Base-by-base conservation (phyloP, 306 rosid species). In the Hippophae tibetana region DNA sequence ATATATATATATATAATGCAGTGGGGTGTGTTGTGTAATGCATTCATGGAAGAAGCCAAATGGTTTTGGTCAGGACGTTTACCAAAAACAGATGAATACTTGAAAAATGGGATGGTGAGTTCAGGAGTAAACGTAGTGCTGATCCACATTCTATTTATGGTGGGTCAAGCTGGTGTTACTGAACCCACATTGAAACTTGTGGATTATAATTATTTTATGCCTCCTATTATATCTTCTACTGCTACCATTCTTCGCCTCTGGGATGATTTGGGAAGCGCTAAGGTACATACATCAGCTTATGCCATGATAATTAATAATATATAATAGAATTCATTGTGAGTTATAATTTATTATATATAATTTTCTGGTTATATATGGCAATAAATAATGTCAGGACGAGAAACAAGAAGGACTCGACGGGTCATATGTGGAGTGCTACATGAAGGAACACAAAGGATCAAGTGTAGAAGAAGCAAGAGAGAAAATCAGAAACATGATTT, bases 251-350 rank as follows among this genome's bases (percentile, higher is more conserved):
- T 84, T 43, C 70, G 95, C 8, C 95, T 84, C 42, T 87, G 93
- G 89, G 93, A 87, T 56, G 95, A 84, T 63, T 68, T 87, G 43
- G 93, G 87, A 70, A 80, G 52, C 68, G 87, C 89, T 8, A 23
- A 72, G 89, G 86, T 77, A 74, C 0, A 31, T 31, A 18, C 23
- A 18, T 18, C 23, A 18, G 23, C 23, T 18, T 18, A 18, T 18
- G 23, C 1, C 23, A 18, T 18, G 23, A 18, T 18, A 18, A 18
- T 18, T 18, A 18, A 18, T 18, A 18, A 18, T 18, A 18, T 18
- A 18, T 18, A 18, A 18, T 18, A 18, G 23, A 18, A 18, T 18
- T 18, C 23, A 18, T 18, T 18, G 23, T 18, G 23, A 18, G 23
- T 18, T 18, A 18, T n/a, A n/a, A n/a, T 18, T 18, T 18, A 18